These are phyloP conservation scores for Verticillium alfalfae DNA, from an alignment of 2,329 filamentous ascomycete species.

Conservation along the genomic window DNA sequence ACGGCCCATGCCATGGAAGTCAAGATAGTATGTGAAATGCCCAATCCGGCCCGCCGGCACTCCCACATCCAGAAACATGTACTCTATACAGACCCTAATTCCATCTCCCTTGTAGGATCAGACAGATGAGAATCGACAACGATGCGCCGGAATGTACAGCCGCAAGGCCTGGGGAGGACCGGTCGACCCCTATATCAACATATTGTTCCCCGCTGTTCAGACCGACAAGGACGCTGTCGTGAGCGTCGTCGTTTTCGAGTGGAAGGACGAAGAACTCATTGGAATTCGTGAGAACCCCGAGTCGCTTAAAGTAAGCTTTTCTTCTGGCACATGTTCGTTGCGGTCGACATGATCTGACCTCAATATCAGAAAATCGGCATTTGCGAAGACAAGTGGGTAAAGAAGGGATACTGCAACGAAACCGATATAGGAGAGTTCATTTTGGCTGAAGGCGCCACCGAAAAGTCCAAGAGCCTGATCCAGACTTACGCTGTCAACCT, in stretches of 20 bases:
- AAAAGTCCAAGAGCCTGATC: conserved; percentile 65
- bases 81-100: background rate
- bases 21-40: conserved; percentile 40
- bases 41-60: background rate
- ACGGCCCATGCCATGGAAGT: conserved; percentile 53
- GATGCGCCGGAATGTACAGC: conserved; percentile 89
- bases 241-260: conserved; percentile 89
- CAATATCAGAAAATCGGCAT: conserved; percentile 43
- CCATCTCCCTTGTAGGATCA: conserved; percentile 54
- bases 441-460: conserved; percentile 67
- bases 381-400: conserved; percentile 68
- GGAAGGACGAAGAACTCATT: conserved; percentile 76
- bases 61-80: no score
- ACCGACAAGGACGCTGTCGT: conserved; percentile 50
- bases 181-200: conserved; percentile 81
- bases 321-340: background rate
- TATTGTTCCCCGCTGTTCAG: conserved; percentile 63
- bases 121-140: conserved; percentile 69
- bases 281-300: conserved; percentile 58
- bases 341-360: conserved; percentile 20
- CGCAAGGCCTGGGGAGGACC: conserved; percentile 81
- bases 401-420: conserved; percentile 65
- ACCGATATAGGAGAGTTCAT: conserved; percentile 83
- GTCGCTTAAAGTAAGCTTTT: conserved; percentile 40
- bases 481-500: conserved; percentile 77